Percentiles rank a stretch among this genome's conserved stretches.
phyloP scores from a whole-genome alignment of 2,329 filamentous ascomycete species.

The Periconia macrospinosa region DNA sequence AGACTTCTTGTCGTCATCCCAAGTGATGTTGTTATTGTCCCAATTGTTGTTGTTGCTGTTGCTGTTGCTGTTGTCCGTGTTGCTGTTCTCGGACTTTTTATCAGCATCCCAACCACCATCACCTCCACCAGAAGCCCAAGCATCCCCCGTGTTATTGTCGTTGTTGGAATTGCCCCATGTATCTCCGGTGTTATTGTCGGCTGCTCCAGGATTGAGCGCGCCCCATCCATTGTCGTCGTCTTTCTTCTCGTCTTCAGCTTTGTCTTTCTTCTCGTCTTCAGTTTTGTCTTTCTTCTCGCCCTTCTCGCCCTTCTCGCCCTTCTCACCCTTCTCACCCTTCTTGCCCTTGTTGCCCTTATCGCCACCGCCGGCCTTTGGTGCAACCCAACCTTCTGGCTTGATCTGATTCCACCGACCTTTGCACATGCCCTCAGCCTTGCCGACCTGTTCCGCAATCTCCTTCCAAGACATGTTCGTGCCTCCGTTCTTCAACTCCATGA shows the following conservation, averaged over 20 bases:
- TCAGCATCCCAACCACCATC: background rate
- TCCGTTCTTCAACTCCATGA: slow-evolving; percentile 40
- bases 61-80: no score
- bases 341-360: slow-evolving; percentile 22
- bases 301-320: slow-evolving; percentile 12
- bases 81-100: background rate
- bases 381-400: slow-evolving; percentile 23
- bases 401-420: slow-evolving; percentile 39
- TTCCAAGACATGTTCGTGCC: slow-evolving; percentile 28
- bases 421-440: slow-evolving; percentile 20
- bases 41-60: background rate
- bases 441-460: slow-evolving; percentile 31
- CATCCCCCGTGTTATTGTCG: background rate
- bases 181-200: background rate
- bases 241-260: background rate
- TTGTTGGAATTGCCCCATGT: background rate
- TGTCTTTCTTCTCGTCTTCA: slow-evolving; percentile 7
- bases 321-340: slow-evolving; percentile 11
- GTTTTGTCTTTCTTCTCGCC: background rate
- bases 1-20: no score
- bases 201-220: background rate
- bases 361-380: slow-evolving; percentile 10
- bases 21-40: background rate
- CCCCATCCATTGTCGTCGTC: background rate
- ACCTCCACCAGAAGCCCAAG: background rate